A percentile compares a stretch with the other conserved stretches of the same genome.
Conservation (phyloP, 1,284 basidiomycete species). For the Trichosporon faecale region DNA sequence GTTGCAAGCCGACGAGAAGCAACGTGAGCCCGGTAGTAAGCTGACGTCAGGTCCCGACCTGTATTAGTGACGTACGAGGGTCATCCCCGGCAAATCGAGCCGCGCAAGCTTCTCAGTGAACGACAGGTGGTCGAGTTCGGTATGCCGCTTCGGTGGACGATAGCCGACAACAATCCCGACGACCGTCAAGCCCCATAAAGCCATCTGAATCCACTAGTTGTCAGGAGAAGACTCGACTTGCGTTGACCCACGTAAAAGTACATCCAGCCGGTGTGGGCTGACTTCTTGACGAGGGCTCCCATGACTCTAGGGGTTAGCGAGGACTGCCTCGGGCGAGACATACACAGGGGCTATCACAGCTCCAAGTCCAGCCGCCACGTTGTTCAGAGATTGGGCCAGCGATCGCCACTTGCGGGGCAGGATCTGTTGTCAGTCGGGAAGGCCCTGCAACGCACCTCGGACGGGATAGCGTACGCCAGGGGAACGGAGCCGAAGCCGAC, state of each 20-base stretch:
- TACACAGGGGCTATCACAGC: constrained; percentile 3
- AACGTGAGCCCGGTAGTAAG: constrained; percentile 8
- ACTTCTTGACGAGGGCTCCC: not conserved
- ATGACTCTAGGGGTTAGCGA: not conserved
- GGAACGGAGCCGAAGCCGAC: constrained; percentile 18
- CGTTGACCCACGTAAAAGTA: constrained; percentile 13
- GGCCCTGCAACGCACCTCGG: constrained; percentile 1
- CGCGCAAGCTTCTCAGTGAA: constrained; percentile 13
- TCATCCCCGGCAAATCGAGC: constrained; percentile 15
- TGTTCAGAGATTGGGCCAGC: constrained; percentile 9
- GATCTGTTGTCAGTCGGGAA: not conserved
- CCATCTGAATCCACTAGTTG: constrained; percentile 22
- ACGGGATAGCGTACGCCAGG: constrained; percentile 19
- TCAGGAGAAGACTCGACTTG: not conserved
- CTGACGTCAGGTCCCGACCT: not conserved
- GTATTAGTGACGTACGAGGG: not conserved
- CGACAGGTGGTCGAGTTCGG: constrained; percentile 15
- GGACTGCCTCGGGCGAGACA: not conserved
- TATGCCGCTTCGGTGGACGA: constrained; percentile 22
- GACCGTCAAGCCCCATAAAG: constrained; percentile 12
- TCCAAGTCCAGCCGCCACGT: constrained; percentile 9
- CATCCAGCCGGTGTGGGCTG: constrained; percentile 10
- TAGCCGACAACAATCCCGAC: constrained; percentile 13
- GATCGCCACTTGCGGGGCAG: constrained; percentile 16
- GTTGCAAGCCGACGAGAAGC: constrained; percentile 9